These are phyloP conservation scores for Glebionis coronaria DNA, from an alignment of 129 eudicot species.

Conservation along the genomic window DNA sequence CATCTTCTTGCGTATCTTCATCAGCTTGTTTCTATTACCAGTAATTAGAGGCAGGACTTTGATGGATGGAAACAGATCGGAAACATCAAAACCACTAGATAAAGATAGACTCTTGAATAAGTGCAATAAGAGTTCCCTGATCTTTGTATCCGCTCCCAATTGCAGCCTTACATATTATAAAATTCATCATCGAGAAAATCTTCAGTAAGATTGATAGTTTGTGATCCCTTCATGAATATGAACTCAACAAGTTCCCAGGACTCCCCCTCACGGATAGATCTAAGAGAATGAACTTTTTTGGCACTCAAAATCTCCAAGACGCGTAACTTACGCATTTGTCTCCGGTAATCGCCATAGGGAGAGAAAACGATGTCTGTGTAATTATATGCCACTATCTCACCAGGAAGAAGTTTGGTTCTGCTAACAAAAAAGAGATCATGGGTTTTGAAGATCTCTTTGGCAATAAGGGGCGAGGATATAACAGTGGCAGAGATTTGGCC, in stretches of 20 bases:
- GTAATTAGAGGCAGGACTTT: neutral
- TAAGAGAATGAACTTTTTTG: neutral
- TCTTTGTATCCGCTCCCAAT: slow-evolving; percentile 11
- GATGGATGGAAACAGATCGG: slow-evolving; percentile 8
- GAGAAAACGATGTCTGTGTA: neutral
- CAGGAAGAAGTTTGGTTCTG: slow-evolving; percentile 3
- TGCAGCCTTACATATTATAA: neutral
- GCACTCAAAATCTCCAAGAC: slow-evolving; percentile 19
- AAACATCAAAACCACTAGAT: no score
- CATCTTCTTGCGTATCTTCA: neutral
- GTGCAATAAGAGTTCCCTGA: neutral
- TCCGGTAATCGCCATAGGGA: slow-evolving; percentile 9
- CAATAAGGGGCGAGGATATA: neutral
- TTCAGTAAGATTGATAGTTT: neutral
- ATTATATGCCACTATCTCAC: neutral
- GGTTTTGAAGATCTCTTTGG: slow-evolving; percentile 11
- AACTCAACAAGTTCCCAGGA: neutral
- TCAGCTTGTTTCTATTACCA: neutral
- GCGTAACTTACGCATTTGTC: slow-evolving; percentile 15
- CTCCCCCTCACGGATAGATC: neutral
- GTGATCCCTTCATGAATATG: neutral
- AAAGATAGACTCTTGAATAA: neutral
- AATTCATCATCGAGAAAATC: neutral
- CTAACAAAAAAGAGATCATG: neutral
- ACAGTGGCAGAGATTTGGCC: neutral